Conservation (phyloP, 306 rosid genomes). For the Neltuma alba region DNA sequence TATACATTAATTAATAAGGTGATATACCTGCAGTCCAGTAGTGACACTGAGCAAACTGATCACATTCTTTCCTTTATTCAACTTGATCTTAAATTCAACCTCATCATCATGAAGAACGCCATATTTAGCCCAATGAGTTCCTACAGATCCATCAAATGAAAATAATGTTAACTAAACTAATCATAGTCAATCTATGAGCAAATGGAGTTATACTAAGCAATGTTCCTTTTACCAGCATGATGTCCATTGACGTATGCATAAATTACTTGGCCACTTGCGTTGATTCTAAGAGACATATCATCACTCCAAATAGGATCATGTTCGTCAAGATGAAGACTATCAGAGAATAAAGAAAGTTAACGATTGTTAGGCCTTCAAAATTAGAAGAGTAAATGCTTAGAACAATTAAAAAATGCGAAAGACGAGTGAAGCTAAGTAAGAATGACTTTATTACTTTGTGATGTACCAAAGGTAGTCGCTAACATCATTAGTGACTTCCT, state of each 20-base stretch:
- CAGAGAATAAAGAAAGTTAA: background rate
- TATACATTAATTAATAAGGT: background rate
- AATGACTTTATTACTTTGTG: conserved; percentile 48
- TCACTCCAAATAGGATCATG: background rate
- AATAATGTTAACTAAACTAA: background rate
- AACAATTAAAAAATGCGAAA: background rate
- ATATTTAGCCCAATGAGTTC: conserved; percentile 40
- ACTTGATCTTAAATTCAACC: conserved; percentile 40
- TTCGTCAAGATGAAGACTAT: conserved; percentile 31
- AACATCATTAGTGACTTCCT: conserved; percentile 43
- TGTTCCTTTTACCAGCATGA: background rate
- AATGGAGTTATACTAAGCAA: background rate
- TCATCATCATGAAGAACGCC: conserved; percentile 24
- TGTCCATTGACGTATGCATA: conserved; percentile 3
- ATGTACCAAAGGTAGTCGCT: conserved; percentile 70
- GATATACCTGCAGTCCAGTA: conserved; percentile 46
- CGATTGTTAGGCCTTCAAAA: background rate
- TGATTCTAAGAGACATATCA: background rate
- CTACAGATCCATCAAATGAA: conserved; percentile 22
- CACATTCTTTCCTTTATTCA: conserved; percentile 46
- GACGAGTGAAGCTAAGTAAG: background rate
- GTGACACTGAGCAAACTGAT: conserved; percentile 59
- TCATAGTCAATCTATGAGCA: background rate
- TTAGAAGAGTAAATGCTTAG: background rate
- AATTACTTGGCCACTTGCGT: background rate